These are phyloP conservation scores for Calycina marina DNA, from an alignment of 2,329 filamentous ascomycete genomes.

Conservation along the genomic window DNA sequence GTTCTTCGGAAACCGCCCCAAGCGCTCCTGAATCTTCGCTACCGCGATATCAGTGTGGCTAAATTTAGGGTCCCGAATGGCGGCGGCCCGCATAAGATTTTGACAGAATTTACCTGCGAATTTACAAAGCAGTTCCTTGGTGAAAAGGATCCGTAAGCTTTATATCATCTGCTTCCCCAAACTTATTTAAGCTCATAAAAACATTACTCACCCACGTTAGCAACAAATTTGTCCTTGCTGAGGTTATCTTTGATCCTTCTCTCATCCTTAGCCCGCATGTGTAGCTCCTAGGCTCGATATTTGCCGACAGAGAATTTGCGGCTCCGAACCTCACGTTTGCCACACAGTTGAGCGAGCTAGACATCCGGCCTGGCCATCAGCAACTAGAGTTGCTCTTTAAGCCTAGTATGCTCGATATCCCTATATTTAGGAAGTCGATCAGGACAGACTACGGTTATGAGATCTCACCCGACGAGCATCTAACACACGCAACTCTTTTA, in stretches of 20 bases:
- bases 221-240: conserved; percentile 23
- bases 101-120: conserved; percentile 9
- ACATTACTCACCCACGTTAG: conserved; percentile 13
- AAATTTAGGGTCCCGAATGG: conserved; percentile 6
- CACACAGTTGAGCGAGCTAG: conserved; percentile 12
- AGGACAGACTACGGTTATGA: conserved; percentile 11
- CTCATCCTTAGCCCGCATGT: conserved; percentile 25
- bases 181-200: conserved; percentile 2
- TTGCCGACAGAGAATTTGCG: conserved; percentile 16
- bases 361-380: conserved; percentile 17
- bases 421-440: conserved; percentile 15
- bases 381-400: conserved; percentile 13
- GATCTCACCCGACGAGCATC: conserved; percentile 12
- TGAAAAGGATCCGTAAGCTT: conserved; percentile 6
- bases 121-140: conserved; percentile 9
- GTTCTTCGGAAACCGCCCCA: conserved; percentile 1
- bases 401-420: conserved; percentile 12
- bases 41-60: conserved; percentile 8
- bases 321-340: conserved; percentile 15
- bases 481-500: conserved; percentile 13
- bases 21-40: conserved; percentile 9
- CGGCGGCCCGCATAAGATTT: conserved; percentile 4
- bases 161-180: neutral
- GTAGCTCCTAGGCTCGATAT: conserved; percentile 22
- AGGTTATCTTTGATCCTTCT: conserved; percentile 24